Evolutionary conservation across 345 rosid species (phyloP), one percentile per base, ranked within the genome.

Genomic region (Physaria fendleri): DNA sequence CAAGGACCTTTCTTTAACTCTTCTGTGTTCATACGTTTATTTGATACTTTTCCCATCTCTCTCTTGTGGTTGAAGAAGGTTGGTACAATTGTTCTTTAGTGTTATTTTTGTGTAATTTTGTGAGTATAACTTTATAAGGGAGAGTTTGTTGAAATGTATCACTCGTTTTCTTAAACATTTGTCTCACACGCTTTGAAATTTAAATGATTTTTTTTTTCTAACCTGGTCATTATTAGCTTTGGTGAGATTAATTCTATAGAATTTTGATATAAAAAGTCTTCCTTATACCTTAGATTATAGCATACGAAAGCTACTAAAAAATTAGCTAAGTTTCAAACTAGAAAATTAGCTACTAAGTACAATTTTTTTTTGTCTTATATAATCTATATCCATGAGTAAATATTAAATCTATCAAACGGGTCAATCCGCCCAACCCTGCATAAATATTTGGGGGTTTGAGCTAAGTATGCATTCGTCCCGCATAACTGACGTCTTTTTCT

Each of bases 1-100:
- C 95, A 87, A 44, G 85, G 81, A 38, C 95, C 95, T 68, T 81
- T 82, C 64, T 79, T 84, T 71, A 87, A 35, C 24, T 80, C 88
- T 27, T 76, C 84, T 70, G 35, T 62, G 75, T 48, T 70, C 72
- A 79, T 74, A 2, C 70, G 29, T 63, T 69, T 71, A 37, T 78
- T 76, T 43, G 81, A 71, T 14, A 62, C 78, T 68, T 87, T 84
- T 23, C 81, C 89, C 95, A 87, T 87, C 41, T 64, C 71, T 68
- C 66, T 59, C 38, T 53, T 62, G 22, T 30, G 12, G 33, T 39
- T 60, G 39, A 39, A n/a, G n/a, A n/a, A n/a, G 62, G 69, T 68
- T 59, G 72, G 39, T 59, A 59, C 40, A 59, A 51, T 59, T 68
- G 72, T 51, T n/a, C 72, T 68, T 68, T 51, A 51, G 72, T 37